Base-by-base conservation (phyloP, 2,329 filamentous ascomycete species). In the Dryadomyces quercivorus region DNA sequence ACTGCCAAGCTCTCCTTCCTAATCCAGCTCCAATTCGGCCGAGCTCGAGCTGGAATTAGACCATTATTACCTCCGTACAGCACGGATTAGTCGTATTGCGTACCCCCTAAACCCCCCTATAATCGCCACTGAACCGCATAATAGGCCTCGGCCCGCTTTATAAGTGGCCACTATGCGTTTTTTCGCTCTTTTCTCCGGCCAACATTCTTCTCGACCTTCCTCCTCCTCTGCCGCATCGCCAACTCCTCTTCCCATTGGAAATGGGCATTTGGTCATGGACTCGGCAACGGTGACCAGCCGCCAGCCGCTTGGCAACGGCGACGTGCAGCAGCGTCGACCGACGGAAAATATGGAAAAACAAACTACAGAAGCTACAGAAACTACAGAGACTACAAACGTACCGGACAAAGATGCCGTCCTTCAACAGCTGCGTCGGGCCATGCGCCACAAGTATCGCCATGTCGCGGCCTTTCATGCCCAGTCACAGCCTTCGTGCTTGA, bases 381-480 rank as follows among this genome's bases (percentile, higher is more conserved):
- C 20, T n/a, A 13, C 9, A 9, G 44, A 46, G 22, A 16, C 20
- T n/a, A 26, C 5, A 46, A 21, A 45, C 13, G 5, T 15, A 9
- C 15, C 16, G 15, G 20, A 38, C n/a, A 26, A 22, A 43, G 38
- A 63, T 61, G 50, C 52, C n/a, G 47, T 52, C 18, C 51, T 55
- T 34, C 47, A 42, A 53, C 63, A 67, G 52, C 59, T 69, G 53
- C 69, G 68, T 59, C 62, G 62, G 46, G 66, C 67, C 12, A 65
- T 70, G 55, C 73, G 74, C 56, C 78, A 72, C 63, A 93, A 91
- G 68, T 97, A 97, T 72, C 86, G 89, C 61, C 93, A 98, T 79
- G 83, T 95, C 59, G 88, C 87, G 56, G 91, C 91, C 36, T 82
- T 94, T 40, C 93, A 98, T 69, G 82, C 83, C 8, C 67, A 78